These are phyloP conservation scores for Hanseniaspora taiwanica DNA, from an alignment of 805 yeast species.

Conservation along the genomic window DNA sequence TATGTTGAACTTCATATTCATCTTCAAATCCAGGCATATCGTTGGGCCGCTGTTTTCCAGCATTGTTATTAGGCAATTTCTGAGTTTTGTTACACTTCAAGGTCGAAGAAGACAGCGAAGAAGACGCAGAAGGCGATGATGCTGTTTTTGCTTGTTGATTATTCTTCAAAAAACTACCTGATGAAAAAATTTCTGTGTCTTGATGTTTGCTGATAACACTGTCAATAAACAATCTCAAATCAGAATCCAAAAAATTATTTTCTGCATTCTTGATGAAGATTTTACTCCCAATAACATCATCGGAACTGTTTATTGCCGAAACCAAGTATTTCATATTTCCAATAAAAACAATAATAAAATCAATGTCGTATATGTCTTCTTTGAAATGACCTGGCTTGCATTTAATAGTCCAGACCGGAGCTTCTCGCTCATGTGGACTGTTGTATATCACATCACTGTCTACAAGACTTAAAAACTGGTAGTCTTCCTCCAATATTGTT, in stretches of 20 bases:
- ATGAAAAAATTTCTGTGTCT: neutral
- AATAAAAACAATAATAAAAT: neutral
- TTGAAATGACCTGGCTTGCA: neutral
- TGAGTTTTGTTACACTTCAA: too few relatives aligned
- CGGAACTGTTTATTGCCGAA: neutral
- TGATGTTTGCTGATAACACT: neutral
- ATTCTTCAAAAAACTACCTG: neutral
- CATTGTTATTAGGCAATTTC: too few relatives aligned
- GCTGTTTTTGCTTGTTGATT: neutral
- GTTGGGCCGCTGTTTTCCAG: neutral
- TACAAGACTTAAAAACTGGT: neutral
- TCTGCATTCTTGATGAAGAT: neutral
- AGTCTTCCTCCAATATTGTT: neutral
- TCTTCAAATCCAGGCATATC: conserved; percentile 24
- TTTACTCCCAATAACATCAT: neutral
- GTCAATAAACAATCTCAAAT: neutral
- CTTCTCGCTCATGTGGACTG: neutral
- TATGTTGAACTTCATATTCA: conserved; percentile 17
- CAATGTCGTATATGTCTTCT: neutral
- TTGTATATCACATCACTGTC: neutral
- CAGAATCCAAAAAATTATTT: neutral
- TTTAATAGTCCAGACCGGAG: neutral
- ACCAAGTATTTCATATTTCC: neutral
- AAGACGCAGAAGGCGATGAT: neutral
- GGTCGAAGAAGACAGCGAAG: too few relatives aligned